A percentile compares a stretch with the other conserved stretches of the same genome.
Evolutionary conservation across 2,329 filamentous ascomycete genomes (phyloP).

Genomic region (Penicillium sp.): DNA sequence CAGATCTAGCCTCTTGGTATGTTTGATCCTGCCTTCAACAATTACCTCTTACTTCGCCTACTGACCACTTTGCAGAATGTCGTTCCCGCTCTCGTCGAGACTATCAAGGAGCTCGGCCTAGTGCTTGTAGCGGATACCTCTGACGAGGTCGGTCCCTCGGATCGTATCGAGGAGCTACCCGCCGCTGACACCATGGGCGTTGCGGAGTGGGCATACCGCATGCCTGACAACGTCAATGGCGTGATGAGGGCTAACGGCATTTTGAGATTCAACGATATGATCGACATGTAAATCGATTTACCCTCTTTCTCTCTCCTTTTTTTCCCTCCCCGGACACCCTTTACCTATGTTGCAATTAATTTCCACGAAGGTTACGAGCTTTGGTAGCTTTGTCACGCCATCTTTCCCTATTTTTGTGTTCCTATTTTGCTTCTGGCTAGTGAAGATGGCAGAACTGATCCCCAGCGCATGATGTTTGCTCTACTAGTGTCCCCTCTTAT

Average conservation of each 20-base stretch:
- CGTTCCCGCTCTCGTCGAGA: slow-evolving; percentile 86
- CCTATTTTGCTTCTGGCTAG: slow-evolving; percentile 4
- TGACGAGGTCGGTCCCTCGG: slow-evolving; percentile 48
- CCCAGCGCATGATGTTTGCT: slow-evolving; percentile 3
- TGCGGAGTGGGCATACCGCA: slow-evolving; percentile 48
- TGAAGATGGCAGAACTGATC: not conserved
- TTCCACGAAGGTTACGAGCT: slow-evolving; percentile 21
- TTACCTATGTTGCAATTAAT: slow-evolving; percentile 9
- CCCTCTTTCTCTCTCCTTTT: slow-evolving; percentile 2
- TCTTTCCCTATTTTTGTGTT: slow-evolving; percentile 11
- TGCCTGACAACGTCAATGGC: slow-evolving; percentile 83
- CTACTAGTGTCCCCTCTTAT: not conserved
- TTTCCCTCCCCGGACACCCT: not conserved
- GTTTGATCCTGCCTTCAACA: slow-evolving; percentile 35
- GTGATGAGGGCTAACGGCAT: slow-evolving; percentile 82
- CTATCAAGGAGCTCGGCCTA: slow-evolving; percentile 90
- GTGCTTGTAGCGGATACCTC: slow-evolving; percentile 89
- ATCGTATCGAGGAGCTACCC: slow-evolving; percentile 22
- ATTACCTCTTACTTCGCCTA: slow-evolving; percentile 6
- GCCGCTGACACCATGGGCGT: slow-evolving; percentile 31
- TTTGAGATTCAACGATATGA: slow-evolving; percentile 86
- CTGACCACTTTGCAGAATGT: slow-evolving; percentile 65
- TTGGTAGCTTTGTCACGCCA: slow-evolving; percentile 14
- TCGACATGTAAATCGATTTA: slow-evolving; percentile 60
- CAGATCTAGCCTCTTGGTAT: slow-evolving; percentile 78